Evolutionary conservation across 345 rosid species (phyloP), one percentile per base, ranked within the genome.

Genomic region (Sapria himalayana): DNA sequence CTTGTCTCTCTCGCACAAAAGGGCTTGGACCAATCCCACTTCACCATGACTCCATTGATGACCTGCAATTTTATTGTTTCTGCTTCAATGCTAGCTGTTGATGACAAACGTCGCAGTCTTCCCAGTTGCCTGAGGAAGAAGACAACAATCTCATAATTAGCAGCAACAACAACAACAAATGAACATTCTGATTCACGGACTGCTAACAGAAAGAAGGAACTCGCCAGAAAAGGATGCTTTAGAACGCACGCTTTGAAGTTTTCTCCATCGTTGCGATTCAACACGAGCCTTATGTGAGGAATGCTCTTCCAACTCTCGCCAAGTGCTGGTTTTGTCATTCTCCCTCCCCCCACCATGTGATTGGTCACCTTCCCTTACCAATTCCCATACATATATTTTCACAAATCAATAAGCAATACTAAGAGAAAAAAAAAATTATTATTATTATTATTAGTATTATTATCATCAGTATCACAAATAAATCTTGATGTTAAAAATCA

Each of bases 251-350:
- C 23, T 4, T 60, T 58, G 63, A 51, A 49, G 38, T 31, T 55
- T 55, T 55, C 75, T 24, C 47, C 60, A 20, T 23, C 57, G 39
- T 69, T 66, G 12, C 56, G 65, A 15, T 70, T 66, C 19, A 79
- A 58, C 50, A 65, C 50, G 37, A 84, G 74, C 67, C 94, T 73
- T 53, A 59, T 66, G 40, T 84, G 86, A 18, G 95, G 80, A 37
- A 84, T 59, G 58, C 64, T 67, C 65, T 79, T 78, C 95, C 95
- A 82, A 48, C 66, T 66, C 69, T 79, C 84, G 31, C 95, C 95
- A 20, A 79, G 84, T 50, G 95, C 92, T 18, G 92, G 92, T 64
- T 79, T 84, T 29, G 38, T 51, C 37, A 45, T 46, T 39, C 89
- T 78, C 29, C 69, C 74, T 57, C 86, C 81, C 37, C 70, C 72